phyloP scores from a whole-genome alignment of 257 asterid species.

The Nicotiana undulata region DNA sequence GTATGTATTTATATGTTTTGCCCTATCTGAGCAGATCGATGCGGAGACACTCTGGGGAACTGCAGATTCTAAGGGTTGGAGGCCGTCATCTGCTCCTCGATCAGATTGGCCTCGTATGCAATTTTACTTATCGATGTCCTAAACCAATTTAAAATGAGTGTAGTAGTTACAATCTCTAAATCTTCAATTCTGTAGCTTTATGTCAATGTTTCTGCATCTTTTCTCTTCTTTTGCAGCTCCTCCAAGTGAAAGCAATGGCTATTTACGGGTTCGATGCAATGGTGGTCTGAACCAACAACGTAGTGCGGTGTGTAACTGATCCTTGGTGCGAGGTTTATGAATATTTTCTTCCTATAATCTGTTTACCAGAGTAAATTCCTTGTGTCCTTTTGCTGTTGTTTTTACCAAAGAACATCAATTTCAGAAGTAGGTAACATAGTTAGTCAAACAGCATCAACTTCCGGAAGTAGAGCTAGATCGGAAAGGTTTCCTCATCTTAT shows the following conservation, averaged over 20 bases:
- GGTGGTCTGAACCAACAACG: conserved; percentile 99
- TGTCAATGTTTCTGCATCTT: not conserved
- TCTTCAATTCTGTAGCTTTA: not conserved
- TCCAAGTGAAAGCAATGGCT: conserved; percentile 72
- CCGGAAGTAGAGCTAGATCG: not conserved
- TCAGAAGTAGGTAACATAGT: not conserved
- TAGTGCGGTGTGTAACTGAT: conserved; percentile 60
- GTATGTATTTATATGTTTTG: conserved; percentile 11
- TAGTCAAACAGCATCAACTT: not conserved
- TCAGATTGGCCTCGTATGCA: conserved; percentile 88
- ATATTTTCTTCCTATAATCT: not conserved
- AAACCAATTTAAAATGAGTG: not conserved
- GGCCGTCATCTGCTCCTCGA: conserved; percentile 94
- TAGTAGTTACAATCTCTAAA: not conserved
- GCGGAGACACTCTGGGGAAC: conserved; percentile 72
- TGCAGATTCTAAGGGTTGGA: conserved; percentile 86
- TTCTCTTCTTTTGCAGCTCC: conserved; percentile 54
- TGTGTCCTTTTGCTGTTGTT: not conserved
- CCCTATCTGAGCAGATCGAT: conserved; percentile 47
- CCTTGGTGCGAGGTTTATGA: conserved; percentile 5
- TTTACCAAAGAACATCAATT: not conserved
- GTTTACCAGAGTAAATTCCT: not conserved
- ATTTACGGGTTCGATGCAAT: conserved; percentile 94
- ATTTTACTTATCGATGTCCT: not conserved
- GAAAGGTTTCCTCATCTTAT: not conserved